Evolutionary conservation across 106 monocot species (phyloP).

Genomic region (Acanthochlamys bracteata): DNA sequence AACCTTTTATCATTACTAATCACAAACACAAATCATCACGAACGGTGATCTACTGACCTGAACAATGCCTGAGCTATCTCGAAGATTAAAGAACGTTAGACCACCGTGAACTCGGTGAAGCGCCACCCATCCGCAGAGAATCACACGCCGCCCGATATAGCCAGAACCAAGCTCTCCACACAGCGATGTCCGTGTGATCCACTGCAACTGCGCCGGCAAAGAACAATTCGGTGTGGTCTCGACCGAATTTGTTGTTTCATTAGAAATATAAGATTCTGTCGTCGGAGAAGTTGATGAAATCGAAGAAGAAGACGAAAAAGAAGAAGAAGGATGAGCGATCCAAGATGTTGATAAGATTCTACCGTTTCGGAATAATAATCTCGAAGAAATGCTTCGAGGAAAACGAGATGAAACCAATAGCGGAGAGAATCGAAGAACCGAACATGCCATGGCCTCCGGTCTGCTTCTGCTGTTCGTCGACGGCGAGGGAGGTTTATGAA

Average conservation of each 20-base stretch:
- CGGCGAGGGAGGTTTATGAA: too few species aligned
- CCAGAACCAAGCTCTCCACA: slow-evolving; percentile 65
- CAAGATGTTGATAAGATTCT: not conserved
- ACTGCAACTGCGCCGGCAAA: slow-evolving; percentile 31
- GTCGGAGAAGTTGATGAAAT: not conserved
- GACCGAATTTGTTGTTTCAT: slow-evolving; percentile 15
- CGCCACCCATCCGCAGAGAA: slow-evolving; percentile 90
- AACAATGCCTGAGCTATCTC: slow-evolving; percentile 82
- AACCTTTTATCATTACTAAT: not conserved
- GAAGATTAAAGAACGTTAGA: slow-evolving; percentile 80
- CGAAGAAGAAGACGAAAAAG: slow-evolving; percentile 9
- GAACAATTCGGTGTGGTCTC: not conserved
- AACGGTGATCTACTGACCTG: slow-evolving; percentile 30
- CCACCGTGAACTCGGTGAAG: slow-evolving; percentile 82
- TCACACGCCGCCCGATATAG: slow-evolving; percentile 67
- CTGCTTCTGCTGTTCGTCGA: too few species aligned
- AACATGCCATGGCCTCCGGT: slow-evolving; percentile 22
- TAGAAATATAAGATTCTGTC: slow-evolving; percentile 1
- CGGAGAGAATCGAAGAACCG: slow-evolving; percentile 51
- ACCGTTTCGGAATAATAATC: not conserved
- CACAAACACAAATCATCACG: too few species aligned
- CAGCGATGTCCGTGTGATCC: slow-evolving; percentile 48
- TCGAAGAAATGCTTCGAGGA: slow-evolving; percentile 1
- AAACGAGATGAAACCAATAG: slow-evolving; percentile 18
- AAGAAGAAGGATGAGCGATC: not conserved